Base-by-base conservation (phyloP, 2,329 filamentous ascomycete species). In the Epichloe brachyelytri region DNA sequence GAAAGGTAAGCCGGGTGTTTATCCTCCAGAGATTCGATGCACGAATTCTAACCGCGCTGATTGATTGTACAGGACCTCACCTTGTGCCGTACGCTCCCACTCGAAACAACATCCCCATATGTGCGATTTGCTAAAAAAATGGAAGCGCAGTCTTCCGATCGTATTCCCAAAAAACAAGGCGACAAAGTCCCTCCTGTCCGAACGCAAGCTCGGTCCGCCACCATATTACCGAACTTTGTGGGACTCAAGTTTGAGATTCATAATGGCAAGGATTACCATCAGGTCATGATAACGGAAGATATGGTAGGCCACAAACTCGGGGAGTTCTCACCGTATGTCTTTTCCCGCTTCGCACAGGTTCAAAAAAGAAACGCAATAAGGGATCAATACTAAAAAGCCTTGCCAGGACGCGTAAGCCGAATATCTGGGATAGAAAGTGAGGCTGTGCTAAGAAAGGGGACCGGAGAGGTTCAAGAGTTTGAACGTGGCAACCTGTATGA, bases 271-370 rank as follows among this genome's bases (percentile, higher is more conserved):
- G 78, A 78, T 34, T 95, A 95, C 68, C 72, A 84, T 60, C 86
- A 93, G 59, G 77, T 95, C 50, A 77, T 76, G 57, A 86, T 96
- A 56, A 95, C 89, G 15, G 90, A 95, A 66, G 87, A 95, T 63
- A 96, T 96, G 90, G 90, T 96, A 47, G 90, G 90, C 50, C 86
- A 93, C 69, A 96, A 95, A 71, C 76, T 96, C 59, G 90, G 90
- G 60, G 90, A 96, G 71, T 96, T 95, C 67, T 83, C 88, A 55
- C 74, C 80, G 89, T 95, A 79, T 63, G 88, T 80, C 47, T 43
- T 20, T 15, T 30, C 36, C 44, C 50, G 38, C 17, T 50, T 19
- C 3, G 36, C 19, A 11, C 33, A 19, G 5, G 2, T 44, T 33
- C 1, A 44, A 14, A n/a, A 30, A 7, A 7, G n/a, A 19, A 26